Conservation (phyloP, 345 rosid species). For the Salix dunnii region DNA sequence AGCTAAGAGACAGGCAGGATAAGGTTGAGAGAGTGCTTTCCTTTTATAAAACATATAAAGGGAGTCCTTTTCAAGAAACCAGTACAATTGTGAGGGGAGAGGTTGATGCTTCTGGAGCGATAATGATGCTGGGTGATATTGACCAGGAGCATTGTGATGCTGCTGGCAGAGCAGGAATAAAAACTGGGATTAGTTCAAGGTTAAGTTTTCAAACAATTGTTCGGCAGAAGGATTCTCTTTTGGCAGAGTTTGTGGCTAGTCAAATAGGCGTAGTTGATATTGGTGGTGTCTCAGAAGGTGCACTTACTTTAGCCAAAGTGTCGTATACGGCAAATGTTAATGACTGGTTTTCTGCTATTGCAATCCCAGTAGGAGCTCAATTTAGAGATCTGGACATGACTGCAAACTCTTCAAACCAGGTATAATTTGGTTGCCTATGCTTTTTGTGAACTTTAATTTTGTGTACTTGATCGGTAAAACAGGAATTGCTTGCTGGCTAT, state of each 20-base stretch:
- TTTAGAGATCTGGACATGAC: slow-evolving; percentile 55
- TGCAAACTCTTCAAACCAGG: slow-evolving; percentile 47
- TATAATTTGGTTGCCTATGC: slow-evolving; percentile 17
- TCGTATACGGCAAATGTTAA: slow-evolving; percentile 51
- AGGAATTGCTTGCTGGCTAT: no score
- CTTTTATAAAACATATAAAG: slow-evolving; percentile 44
- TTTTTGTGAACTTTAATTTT: not conserved
- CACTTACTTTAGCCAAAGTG: slow-evolving; percentile 65
- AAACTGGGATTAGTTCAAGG: slow-evolving; percentile 60
- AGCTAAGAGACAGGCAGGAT: slow-evolving; percentile 83
- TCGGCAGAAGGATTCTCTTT: slow-evolving; percentile 52
- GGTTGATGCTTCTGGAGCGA: slow-evolving; percentile 64
- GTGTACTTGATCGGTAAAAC: not conserved
- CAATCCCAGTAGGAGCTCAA: slow-evolving; percentile 74
- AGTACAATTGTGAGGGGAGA: slow-evolving; percentile 66
- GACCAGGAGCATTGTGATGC: slow-evolving; percentile 44
- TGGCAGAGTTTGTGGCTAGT: slow-evolving; percentile 57
- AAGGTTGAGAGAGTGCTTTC: slow-evolving; percentile 68
- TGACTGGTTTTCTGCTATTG: slow-evolving; percentile 69
- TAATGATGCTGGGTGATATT: slow-evolving; percentile 45
- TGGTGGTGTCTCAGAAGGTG: slow-evolving; percentile 33
- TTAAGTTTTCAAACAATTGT: slow-evolving; percentile 61
- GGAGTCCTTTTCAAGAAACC: slow-evolving; percentile 62
- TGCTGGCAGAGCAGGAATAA: slow-evolving; percentile 50
- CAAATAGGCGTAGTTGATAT: slow-evolving; percentile 32